A percentile compares a stretch with the other conserved stretches of the same genome.
Evolutionary conservation across 768 basidiomycete species (phyloP).

Genomic region (Rickenella mellea): DNA sequence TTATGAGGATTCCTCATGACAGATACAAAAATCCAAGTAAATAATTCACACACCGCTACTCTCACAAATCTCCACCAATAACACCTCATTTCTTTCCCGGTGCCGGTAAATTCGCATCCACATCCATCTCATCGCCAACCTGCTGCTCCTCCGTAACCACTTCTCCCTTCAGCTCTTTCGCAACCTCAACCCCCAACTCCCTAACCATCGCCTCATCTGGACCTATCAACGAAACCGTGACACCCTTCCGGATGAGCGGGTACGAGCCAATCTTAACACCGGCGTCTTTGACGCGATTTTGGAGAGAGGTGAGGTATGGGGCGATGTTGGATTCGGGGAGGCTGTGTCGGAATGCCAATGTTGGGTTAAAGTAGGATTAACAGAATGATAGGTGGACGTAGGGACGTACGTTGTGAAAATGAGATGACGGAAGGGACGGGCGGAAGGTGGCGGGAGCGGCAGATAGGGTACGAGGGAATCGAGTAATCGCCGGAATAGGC

Average conservation of each 20-base stretch:
- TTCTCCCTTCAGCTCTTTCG: conserved; percentile 43
- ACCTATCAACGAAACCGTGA: conserved; percentile 60
- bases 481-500: conserved; percentile 75
- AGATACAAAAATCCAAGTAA: no score
- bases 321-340: conserved; percentile 78
- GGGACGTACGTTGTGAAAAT: conserved; percentile 67
- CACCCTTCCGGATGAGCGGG: conserved; percentile 49
- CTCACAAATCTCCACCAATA: no score
- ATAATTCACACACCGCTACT: no score
- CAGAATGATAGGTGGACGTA: background rate
- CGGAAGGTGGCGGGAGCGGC: conserved; percentile 64
- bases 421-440: conserved; percentile 72
- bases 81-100: no score
- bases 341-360: conserved; percentile 24
- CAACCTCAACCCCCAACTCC: conserved; percentile 55
- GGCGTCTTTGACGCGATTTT: conserved; percentile 60
- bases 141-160: conserved; percentile 60
- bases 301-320: conserved; percentile 75
- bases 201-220: conserved; percentile 34
- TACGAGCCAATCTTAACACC: conserved; percentile 81
- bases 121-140: no score
- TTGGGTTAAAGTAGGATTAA: background rate
- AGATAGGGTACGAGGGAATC: conserved; percentile 63
- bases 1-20: no score
- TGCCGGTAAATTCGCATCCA: no score